Evolutionary conservation across 345 rosid genomes (phyloP).

Genomic region (Mangifera indica): DNA sequence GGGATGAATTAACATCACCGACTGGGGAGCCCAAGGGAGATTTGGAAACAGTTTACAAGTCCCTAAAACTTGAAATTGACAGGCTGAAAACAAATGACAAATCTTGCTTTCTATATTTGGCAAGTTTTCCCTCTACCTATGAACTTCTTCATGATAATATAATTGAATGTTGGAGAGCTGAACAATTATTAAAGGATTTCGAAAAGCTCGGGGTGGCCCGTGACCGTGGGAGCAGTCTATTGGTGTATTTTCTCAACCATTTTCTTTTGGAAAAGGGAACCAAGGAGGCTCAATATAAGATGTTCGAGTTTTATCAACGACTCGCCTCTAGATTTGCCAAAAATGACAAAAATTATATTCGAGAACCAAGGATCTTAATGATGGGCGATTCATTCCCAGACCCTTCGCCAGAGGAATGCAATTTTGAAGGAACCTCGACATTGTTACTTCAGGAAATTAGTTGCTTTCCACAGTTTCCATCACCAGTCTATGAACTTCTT

Average conservation of each 20-base stretch:
- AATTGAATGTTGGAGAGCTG: conserved; percentile 28
- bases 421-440: conserved; percentile 8
- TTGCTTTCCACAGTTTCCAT: neutral
- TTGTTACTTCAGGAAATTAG: conserved; percentile 15
- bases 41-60: neutral
- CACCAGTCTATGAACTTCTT: conserved; percentile 15
- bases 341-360: neutral
- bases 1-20: too few species aligned
- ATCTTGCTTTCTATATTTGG: conserved; percentile 13
- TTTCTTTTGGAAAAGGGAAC: neutral
- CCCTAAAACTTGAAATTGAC: conserved; percentile 15
- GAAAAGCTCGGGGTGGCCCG: neutral
- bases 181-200: conserved; percentile 10
- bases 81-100: neutral
- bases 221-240: neutral
- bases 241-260: neutral
- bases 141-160: conserved; percentile 19
- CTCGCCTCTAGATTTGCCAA: neutral
- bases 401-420: neutral
- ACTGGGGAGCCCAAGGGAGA: too few species aligned
- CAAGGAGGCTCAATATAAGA: neutral
- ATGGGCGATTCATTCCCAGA: neutral
- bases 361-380: conserved; percentile 11
- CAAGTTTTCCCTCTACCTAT: conserved; percentile 18
- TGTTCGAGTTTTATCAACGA: neutral